Base-by-base conservation (phyloP, 108 stramenopile genomes). In the Discostella stelligeroides region DNA sequence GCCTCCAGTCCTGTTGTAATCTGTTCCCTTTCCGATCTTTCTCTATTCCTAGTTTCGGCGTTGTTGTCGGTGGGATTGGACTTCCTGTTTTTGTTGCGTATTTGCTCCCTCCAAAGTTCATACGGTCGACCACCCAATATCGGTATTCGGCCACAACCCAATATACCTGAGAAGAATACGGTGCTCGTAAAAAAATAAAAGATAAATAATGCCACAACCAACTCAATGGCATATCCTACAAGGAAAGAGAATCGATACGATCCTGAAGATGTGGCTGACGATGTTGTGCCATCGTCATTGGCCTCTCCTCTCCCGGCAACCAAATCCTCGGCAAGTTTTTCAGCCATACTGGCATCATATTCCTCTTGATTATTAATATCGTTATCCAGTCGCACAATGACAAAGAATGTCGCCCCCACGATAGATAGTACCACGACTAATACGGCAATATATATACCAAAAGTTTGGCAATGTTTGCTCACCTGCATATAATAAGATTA, bases 161-260 rank as follows among this genome's bases (percentile, higher is more conserved):
- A 54, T 6, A 89, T 64, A 6, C 91, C 91, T 25, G 86, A 76
- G 49, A 92, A 89, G 15, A 89, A 66, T 0, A 95, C 51, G 7
- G 87, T 88, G 46, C 82, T 87, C 0, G 84, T 62, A 1, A 92
- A n/a, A 4, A 87, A 86, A 72, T 84, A 92, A 37, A 80, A 95
- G 4, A 89, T 71, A 40, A 90, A 85, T 24, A 86, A 70, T 1
- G 88, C 81, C 62, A 90, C 57, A 1, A 68, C 37, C 69, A 92
- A 66, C 80, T 95, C 91, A 1, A 91, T 61, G 0, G 70, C 39
- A 70, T 91, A 95, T 29, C 66, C 84, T 14, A 89, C 11, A 49
- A 93, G 73, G 48, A 91, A 93, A 13, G 80, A 60, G 59, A 86
- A 91, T 46, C 70, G 79, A 9, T 66, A 15, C 18, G 27, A 56